Percentiles rank a stretch among this genome's conserved stretches.
phyloP scores from a whole-genome alignment of 345 rosid genomes.

The Moricandia arvensis region DNA sequence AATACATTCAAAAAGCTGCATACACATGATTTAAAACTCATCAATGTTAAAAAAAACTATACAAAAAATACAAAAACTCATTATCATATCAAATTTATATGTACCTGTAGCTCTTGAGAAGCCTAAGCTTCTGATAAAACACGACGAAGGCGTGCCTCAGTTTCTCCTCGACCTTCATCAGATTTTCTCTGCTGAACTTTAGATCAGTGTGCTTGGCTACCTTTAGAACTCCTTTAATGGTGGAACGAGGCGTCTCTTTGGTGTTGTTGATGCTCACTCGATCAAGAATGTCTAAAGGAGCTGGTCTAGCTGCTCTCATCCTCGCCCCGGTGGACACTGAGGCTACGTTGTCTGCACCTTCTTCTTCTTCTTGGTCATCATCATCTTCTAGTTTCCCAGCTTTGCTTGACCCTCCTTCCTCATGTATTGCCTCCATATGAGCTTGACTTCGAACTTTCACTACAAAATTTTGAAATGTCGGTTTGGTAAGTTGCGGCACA shows the following conservation, averaged over 20 bases:
- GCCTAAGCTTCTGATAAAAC: conserved; percentile 70
- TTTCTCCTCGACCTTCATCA: conserved; percentile 51
- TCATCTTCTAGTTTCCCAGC: conserved; percentile 39
- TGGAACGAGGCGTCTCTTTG: conserved; percentile 64
- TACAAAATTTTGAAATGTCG: not conserved
- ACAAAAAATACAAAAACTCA: not conserved
- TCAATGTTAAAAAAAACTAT: not conserved
- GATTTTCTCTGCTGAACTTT: conserved; percentile 52
- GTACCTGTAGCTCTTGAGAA: conserved; percentile 61
- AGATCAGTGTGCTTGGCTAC: conserved; percentile 42
- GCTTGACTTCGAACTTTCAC: conserved; percentile 18
- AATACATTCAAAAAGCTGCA: conserved; percentile 68
- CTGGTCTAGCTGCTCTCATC: conserved; percentile 36
- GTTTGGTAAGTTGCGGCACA: conserved; percentile 6
- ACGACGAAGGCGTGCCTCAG: conserved; percentile 53
- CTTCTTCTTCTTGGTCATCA: conserved; percentile 15
- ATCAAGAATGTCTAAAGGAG: conserved; percentile 50
- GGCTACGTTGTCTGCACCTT: not conserved
- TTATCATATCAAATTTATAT: not conserved
- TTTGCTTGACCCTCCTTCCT: conserved; percentile 36
- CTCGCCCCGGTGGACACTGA: not conserved
- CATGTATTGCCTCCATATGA: conserved; percentile 52
- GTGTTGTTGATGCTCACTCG: conserved; percentile 48
- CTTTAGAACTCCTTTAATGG: conserved; percentile 51
- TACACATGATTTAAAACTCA: not conserved